Evolutionary conservation across 2,329 filamentous ascomycete species (phyloP).

Genomic region (Penicillium sp.): DNA sequence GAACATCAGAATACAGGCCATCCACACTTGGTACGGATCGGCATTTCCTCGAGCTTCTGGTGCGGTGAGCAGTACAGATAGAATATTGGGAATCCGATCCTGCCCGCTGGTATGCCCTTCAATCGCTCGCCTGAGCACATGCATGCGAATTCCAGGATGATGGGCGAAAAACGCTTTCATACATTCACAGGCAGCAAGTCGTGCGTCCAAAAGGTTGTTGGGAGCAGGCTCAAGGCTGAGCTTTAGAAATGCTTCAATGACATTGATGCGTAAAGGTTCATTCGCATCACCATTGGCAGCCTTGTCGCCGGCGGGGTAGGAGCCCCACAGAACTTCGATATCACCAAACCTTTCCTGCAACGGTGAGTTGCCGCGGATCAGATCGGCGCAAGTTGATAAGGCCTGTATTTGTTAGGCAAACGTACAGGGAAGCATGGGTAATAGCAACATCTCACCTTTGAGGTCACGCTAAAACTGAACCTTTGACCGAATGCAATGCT

Average conservation of each 20-base stretch:
- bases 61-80: constrained; percentile 75
- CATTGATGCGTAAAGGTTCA: constrained; percentile 67
- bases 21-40: constrained; percentile 87
- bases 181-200: constrained; percentile 82
- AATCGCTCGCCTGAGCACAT: constrained; percentile 86
- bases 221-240: constrained; percentile 69
- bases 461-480: constrained; percentile 73
- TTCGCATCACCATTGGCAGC: constrained; percentile 45
- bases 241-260: constrained; percentile 90
- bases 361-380: constrained; percentile 75
- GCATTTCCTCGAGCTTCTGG: constrained; percentile 58
- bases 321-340: constrained; percentile 63
- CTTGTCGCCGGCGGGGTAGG: constrained; percentile 21
- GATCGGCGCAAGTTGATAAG: constrained; percentile 77
- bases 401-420: constrained; percentile 55
- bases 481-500: constrained; percentile 75
- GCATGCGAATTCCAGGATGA: constrained; percentile 74
- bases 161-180: constrained; percentile 88
- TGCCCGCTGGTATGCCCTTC: constrained; percentile 75
- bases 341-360: constrained; percentile 90
- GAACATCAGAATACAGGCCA: constrained; percentile 81
- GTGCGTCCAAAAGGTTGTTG: constrained; percentile 69
- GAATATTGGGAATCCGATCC: constrained; percentile 82
- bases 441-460: constrained; percentile 60
- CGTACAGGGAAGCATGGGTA: neutral